A percentile compares a stretch with the other conserved stretches of the same genome.
These are phyloP conservation scores for Saccharomycopsis olivae DNA, from an alignment of 805 yeast species.

Conservation along the genomic window DNA sequence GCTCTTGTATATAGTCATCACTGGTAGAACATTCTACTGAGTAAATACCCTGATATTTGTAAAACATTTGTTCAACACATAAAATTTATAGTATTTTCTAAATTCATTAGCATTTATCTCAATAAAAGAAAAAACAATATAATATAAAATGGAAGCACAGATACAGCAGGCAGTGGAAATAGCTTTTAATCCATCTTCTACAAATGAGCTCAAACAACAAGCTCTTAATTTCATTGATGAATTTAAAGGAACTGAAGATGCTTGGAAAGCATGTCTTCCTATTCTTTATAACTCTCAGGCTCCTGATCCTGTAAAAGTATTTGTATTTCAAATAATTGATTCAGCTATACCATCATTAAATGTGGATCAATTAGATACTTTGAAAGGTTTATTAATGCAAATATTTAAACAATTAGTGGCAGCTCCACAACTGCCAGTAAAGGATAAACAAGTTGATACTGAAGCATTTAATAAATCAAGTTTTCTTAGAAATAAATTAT, in stretches of 20 bases:
- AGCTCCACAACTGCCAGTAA: no score
- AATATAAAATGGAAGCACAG: constrained; percentile 30
- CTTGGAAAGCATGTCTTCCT: constrained; percentile 44
- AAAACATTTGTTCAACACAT: background rate
- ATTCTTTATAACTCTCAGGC: constrained; percentile 31
- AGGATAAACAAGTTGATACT: background rate
- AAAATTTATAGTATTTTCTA: background rate
- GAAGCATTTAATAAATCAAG: background rate
- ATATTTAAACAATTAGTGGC: constrained; percentile 12
- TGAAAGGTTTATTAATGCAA: constrained; percentile 21
- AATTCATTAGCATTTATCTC: background rate
- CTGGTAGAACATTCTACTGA: no score
- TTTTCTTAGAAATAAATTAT: constrained; percentile 44
- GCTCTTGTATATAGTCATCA: no score
- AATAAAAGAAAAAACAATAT: background rate
- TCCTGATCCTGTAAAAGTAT: constrained; percentile 50
- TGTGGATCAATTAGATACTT: constrained; percentile 11
- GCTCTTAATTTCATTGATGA: constrained; percentile 44
- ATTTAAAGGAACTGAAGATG: constrained; percentile 42
- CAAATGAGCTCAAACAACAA: constrained; percentile 48
- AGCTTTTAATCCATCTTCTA: constrained; percentile 64
- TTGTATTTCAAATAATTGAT: constrained; percentile 60
- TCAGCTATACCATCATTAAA: constrained; percentile 37
- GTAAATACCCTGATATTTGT: background rate
- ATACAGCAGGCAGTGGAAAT: constrained; percentile 82